Evolutionary conservation across 305 asterid species (phyloP).

Genomic region (Plantago coronopus): DNA sequence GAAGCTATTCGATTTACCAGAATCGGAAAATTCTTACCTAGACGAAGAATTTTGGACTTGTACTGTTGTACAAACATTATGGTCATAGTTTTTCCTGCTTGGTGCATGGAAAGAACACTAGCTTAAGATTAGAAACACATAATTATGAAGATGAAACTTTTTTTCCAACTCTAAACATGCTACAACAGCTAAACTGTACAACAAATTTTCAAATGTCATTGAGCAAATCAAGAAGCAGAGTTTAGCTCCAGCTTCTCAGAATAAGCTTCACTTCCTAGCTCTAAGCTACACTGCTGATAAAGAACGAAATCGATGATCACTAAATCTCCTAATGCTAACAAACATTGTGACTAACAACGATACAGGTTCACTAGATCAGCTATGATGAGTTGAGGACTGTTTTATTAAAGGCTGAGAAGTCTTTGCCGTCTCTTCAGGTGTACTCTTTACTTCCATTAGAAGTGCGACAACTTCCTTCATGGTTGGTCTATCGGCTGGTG

Average conservation of each 20-base stretch:
- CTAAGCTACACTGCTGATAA: neutral
- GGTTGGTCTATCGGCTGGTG: conserved; percentile 87
- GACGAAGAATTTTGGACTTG: too few species aligned
- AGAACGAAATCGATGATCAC: conserved; percentile 13
- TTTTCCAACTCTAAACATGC: conserved; percentile 13
- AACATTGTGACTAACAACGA: neutral
- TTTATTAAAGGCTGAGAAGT: conserved; percentile 86
- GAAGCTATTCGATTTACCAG: too few species aligned
- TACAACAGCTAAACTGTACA: conserved; percentile 24
- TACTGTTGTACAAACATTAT: too few species aligned
- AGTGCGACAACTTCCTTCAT: conserved; percentile 98
- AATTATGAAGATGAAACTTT: conserved; percentile 5
- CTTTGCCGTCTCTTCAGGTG: conserved; percentile 70
- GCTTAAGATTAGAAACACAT: too few species aligned
- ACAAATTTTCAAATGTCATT: conserved; percentile 15
- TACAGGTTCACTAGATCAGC: conserved; percentile 28
- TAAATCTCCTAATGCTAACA: conserved; percentile 15
- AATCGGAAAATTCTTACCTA: too few species aligned
- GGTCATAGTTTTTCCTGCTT: too few species aligned
- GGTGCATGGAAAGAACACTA: too few species aligned
- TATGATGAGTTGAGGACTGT: conserved; percentile 58
- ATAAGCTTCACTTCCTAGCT: conserved; percentile 4
- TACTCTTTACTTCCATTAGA: conserved; percentile 82
- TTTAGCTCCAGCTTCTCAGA: conserved; percentile 19
- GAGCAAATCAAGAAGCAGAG: conserved; percentile 22